Conservation (phyloP, 2,329 filamentous ascomycete genomes). For the Penicillium expansum region DNA sequence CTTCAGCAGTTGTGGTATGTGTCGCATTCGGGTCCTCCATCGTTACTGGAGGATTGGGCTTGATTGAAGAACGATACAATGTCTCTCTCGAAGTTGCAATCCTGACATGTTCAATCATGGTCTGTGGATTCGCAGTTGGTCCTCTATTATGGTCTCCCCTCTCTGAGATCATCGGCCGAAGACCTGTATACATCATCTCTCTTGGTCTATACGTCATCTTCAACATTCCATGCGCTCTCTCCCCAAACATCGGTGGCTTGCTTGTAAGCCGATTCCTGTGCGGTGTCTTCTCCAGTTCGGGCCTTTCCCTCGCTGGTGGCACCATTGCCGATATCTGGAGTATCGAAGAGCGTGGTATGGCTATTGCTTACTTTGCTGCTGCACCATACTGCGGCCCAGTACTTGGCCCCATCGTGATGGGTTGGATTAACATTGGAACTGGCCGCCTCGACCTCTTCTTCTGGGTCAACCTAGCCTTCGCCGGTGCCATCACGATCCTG, state of each 20-base stretch:
- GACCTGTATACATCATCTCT: constrained; percentile 35
- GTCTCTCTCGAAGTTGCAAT: constrained; percentile 71
- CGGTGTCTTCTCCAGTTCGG: constrained; percentile 33
- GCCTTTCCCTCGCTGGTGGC: constrained; percentile 29
- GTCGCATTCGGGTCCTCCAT: constrained; percentile 67
- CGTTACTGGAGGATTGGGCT: constrained; percentile 69
- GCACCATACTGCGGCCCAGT: constrained; percentile 77
- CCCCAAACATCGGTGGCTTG: constrained; percentile 32
- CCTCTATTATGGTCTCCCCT: constrained; percentile 33
- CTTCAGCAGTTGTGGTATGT: constrained; percentile 68
- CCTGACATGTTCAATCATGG: constrained; percentile 69
- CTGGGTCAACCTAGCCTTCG: constrained; percentile 36
- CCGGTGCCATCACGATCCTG: constrained; percentile 24
- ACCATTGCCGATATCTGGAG: constrained; percentile 63
- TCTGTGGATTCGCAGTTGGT: constrained; percentile 69
- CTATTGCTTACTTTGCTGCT: constrained; percentile 77
- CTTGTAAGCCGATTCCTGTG: constrained; percentile 31
- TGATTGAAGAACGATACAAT: constrained; percentile 60
- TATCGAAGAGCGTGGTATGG: constrained; percentile 74
- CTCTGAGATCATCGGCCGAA: constrained; percentile 34
- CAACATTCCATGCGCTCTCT: constrained; percentile 36
- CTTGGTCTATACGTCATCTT: constrained; percentile 34
- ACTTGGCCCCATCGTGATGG: constrained; percentile 69
- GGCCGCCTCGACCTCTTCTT: constrained; percentile 33
- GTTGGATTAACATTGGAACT: constrained; percentile 57